Evolutionary conservation across 2,329 filamentous ascomycete genomes (phyloP).

Genomic region (Claviceps fusiformis): DNA sequence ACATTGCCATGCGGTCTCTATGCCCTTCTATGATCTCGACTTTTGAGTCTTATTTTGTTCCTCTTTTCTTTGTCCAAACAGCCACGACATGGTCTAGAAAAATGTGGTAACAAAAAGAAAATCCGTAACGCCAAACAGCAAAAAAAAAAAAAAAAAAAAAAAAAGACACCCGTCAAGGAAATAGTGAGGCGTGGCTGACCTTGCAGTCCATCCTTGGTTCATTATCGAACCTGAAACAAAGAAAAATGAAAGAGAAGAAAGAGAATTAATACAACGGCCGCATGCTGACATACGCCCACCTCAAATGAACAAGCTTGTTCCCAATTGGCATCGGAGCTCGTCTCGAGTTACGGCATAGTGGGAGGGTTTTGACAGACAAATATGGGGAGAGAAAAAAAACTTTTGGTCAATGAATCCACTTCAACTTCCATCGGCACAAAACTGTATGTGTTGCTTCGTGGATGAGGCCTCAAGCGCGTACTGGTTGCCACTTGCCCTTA

Average conservation of each 20-base stretch:
- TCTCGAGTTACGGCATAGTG: too few species aligned
- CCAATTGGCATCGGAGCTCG: too few species aligned
- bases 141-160: background rate
- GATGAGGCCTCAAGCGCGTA: too few species aligned
- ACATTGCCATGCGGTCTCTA: slow-evolving; percentile 1
- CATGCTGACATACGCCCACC: too few species aligned
- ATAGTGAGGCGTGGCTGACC: background rate
- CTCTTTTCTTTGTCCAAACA: background rate
- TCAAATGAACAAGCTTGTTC: too few species aligned
- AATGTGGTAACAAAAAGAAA: background rate
- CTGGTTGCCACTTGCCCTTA: slow-evolving; percentile 14
- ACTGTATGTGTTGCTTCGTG: too few species aligned
- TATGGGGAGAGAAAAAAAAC: too few species aligned
- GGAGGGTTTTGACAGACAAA: slow-evolving; percentile 4
- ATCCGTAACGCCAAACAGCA: slow-evolving; percentile 1
- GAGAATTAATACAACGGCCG: background rate
- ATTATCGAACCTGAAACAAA: background rate
- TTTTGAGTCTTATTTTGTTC: background rate
- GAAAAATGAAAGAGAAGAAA: background rate
- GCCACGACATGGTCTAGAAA: too few species aligned
- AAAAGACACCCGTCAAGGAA: background rate
- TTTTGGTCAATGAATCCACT: too few species aligned
- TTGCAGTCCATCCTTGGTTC: background rate
- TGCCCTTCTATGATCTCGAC: background rate
- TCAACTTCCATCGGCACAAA: too few species aligned